phyloP scores from a whole-genome alignment of 371 early-diverging fungal genomes.

The Actinomortierella ambigua region DNA sequence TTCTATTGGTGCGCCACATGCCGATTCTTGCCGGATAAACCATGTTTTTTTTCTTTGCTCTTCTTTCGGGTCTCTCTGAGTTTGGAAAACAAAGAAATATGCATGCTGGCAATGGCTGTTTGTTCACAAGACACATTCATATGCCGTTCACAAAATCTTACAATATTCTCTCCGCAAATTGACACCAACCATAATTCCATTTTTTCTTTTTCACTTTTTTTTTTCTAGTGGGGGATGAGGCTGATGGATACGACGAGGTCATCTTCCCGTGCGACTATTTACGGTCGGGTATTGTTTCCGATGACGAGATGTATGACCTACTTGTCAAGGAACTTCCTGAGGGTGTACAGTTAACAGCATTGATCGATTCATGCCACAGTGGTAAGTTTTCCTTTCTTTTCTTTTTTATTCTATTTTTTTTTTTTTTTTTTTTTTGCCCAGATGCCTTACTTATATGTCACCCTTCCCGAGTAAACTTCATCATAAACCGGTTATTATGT shows the following conservation, averaged over 20 bases:
- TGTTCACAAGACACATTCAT: no score
- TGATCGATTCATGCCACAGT: constrained; percentile 68
- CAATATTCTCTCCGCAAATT: no score
- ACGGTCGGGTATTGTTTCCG: constrained; percentile 61
- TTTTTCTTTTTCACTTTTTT: constrained; percentile 21
- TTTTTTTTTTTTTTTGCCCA: neutral
- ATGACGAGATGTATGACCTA: constrained; percentile 66
- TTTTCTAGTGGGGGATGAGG: constrained; percentile 60
- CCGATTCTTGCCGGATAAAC: constrained; percentile 14
- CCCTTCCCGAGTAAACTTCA: no score
- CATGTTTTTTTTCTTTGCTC: neutral
- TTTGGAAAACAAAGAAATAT: neutral
- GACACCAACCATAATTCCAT: no score
- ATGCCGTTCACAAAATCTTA: no score
- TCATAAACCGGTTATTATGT: no score
- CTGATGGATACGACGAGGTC: constrained; percentile 67
- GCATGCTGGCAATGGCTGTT: neutral
- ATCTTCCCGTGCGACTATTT: constrained; percentile 69
- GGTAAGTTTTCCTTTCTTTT: constrained; percentile 21
- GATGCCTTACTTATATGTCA: no score
- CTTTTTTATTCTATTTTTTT: neutral
- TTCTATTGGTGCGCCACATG: neutral
- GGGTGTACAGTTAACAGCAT: constrained; percentile 61
- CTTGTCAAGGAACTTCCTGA: constrained; percentile 60
- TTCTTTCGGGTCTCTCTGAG: neutral